phyloP scores from a whole-genome alignment of 306 rosid species.

The Trichosanthes cucumerina region DNA sequence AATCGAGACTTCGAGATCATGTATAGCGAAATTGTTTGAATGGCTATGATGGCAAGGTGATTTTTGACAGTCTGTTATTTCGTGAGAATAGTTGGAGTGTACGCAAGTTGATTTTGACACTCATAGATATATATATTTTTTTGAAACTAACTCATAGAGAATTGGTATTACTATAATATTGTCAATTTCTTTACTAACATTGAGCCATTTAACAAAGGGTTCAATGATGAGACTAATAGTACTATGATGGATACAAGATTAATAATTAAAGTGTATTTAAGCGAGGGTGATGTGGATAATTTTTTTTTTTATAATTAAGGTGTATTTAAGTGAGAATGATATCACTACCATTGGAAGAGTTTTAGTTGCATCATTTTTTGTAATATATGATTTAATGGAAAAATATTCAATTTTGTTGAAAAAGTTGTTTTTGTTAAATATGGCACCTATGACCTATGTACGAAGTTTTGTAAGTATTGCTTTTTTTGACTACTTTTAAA shows the following conservation, averaged over 20 bases:
- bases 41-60: too few species aligned
- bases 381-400: not conserved
- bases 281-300: too few species aligned
- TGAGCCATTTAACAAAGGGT: too few species aligned
- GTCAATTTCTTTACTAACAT: not conserved
- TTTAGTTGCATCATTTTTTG: not conserved
- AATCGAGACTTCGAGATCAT: not conserved
- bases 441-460: not conserved
- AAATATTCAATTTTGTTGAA: not conserved
- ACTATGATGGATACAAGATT: not conserved
- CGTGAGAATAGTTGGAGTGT: too few species aligned
- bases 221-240: not conserved
- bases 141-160: too few species aligned
- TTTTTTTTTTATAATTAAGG: too few species aligned
- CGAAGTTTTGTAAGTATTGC: not conserved
- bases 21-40: not conserved
- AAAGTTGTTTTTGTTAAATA: too few species aligned
- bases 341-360: not conserved
- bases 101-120: too few species aligned
- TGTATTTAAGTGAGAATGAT: not conserved
- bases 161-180: not conserved
- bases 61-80: not conserved
- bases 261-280: not conserved
- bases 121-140: too few species aligned
- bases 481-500: not conserved